phyloP scores from a whole-genome alignment of 495 filamentous ascomycete species.

The Lophiostoma macrostomum region DNA sequence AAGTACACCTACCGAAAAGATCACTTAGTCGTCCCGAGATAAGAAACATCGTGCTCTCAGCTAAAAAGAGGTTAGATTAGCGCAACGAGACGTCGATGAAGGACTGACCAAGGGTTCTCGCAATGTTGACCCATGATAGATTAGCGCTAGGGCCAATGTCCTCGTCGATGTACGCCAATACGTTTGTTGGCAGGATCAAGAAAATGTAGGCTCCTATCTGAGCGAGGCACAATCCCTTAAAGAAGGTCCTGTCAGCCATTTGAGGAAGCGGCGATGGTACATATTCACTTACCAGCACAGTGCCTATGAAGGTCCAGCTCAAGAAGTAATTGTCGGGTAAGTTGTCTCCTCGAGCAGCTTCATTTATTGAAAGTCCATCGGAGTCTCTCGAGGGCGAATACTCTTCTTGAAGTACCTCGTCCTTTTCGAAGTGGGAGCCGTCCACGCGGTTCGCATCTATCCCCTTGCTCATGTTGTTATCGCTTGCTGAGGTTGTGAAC shows the following conservation, averaged over 20 bases:
- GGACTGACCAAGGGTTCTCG: slow-evolving; percentile 9
- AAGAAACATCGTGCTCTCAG: slow-evolving; percentile 3
- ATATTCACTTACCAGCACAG: slow-evolving; percentile 3
- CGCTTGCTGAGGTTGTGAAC: background rate
- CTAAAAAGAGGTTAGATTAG: no score
- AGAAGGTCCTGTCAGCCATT: no score
- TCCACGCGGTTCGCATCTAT: background rate
- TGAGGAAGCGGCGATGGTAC: no score
- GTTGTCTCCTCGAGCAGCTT: slow-evolving; percentile 12
- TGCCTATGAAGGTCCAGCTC: slow-evolving; percentile 13
- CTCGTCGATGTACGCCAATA: slow-evolving; percentile 15
- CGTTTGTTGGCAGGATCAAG: slow-evolving; percentile 19
- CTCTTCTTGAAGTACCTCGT: slow-evolving; percentile 4
- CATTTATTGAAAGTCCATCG: slow-evolving; percentile 14
- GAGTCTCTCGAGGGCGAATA: background rate
- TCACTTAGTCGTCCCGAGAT: slow-evolving; percentile 15
- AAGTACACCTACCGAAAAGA: slow-evolving; percentile 7
- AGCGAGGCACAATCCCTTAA: slow-evolving; percentile 18
- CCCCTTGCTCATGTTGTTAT: no score
- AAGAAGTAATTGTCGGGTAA: slow-evolving; percentile 13
- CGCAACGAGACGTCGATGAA: no score
- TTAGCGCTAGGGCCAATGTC: slow-evolving; percentile 20
- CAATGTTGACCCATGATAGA: slow-evolving; percentile 20
- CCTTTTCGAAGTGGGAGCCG: background rate
- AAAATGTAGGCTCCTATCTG: slow-evolving; percentile 24